These are phyloP conservation scores for Magnolia changhungtana DNA, from an alignment of 164 flowering plant species.

Conservation along the genomic window DNA sequence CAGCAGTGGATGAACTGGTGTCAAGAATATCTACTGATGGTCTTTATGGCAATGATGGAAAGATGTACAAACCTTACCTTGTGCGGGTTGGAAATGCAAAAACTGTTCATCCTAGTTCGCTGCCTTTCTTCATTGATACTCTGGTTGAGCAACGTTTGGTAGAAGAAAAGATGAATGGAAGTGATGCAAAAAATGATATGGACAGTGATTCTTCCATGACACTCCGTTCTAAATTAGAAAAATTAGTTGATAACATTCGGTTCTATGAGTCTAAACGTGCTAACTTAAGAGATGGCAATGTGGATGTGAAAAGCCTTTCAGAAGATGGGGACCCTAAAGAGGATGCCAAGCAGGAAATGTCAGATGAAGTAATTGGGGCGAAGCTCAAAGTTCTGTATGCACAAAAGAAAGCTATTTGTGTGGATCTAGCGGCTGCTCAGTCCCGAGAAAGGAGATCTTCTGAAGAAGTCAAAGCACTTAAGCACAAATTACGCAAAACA, in stretches of 20 bases:
- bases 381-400: constrained; percentile 59
- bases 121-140: constrained; percentile 87
- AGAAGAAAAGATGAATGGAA: constrained; percentile 46
- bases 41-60: constrained; percentile 74
- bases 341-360: constrained; percentile 43
- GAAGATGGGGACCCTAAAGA: constrained; percentile 33
- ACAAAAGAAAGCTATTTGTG: constrained; percentile 63
- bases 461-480: constrained; percentile 64
- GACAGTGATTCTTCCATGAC: constrained; percentile 35
- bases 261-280: constrained; percentile 79
- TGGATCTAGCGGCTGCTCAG: constrained; percentile 67
- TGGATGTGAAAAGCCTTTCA: constrained; percentile 20
- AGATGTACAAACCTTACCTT: constrained; percentile 75
- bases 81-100: constrained; percentile 93
- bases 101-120: constrained; percentile 80
- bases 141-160: constrained; percentile 80
- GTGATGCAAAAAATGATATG: constrained; percentile 30
- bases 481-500: constrained; percentile 59
- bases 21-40: constrained; percentile 78
- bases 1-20: constrained; percentile 96
- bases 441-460: constrained; percentile 62
- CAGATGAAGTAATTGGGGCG: constrained; percentile 51
- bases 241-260: constrained; percentile 64
- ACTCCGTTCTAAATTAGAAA: constrained; percentile 73
- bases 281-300: constrained; percentile 45